Conservation (phyloP, 2,329 filamentous ascomycete genomes). For the Rutstroemia sp. region DNA sequence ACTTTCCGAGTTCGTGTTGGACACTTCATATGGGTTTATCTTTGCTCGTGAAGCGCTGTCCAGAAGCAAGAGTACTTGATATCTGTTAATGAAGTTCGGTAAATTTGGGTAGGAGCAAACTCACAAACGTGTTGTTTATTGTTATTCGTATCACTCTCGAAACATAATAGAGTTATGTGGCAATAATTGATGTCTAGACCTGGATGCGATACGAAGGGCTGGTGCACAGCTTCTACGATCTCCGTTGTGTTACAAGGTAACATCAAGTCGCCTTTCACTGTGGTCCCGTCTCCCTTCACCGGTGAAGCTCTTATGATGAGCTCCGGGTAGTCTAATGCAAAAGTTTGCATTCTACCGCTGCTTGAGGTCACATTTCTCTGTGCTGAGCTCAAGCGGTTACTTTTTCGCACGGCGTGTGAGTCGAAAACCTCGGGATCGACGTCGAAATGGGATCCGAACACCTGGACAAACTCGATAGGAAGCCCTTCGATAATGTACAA, state of each 20-base stretch:
- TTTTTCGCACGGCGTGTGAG: background rate
- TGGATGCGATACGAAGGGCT: no score
- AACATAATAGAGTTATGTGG: background rate
- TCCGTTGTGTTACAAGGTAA: background rate
- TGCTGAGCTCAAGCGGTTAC: background rate
- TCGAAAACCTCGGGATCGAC: background rate
- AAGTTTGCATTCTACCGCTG: background rate
- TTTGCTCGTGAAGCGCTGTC: background rate
- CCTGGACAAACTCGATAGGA: background rate
- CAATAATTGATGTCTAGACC: background rate
- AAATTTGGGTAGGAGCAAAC: background rate
- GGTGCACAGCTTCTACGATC: background rate
- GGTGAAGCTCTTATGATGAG: background rate
- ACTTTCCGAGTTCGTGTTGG: no score
- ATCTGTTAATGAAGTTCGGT: background rate
- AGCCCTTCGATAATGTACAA: background rate
- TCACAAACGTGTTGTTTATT: background rate
- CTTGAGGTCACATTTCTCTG: background rate
- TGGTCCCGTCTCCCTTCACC: background rate
- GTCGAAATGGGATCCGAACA: background rate
- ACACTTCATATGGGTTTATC: background rate
- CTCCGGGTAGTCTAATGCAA: background rate
- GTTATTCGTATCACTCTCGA: background rate
- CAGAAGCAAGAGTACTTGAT: background rate
- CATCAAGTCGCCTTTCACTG: background rate